phyloP scores from a whole-genome alignment of 169 alveolate species.

The Eimeria necatrix region DNA sequence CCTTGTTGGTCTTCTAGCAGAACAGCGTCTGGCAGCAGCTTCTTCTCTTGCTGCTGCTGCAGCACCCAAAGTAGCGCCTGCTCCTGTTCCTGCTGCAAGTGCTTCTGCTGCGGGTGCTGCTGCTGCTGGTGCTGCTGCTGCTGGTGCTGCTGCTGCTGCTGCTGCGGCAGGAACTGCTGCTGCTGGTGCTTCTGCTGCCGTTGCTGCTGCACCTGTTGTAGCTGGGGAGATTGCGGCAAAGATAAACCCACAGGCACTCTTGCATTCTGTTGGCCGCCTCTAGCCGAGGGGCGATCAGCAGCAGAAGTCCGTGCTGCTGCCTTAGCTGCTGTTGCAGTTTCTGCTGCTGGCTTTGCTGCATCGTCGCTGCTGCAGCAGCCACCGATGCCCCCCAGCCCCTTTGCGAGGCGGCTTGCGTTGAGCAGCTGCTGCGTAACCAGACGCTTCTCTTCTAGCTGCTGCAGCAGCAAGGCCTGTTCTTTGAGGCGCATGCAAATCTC shows the following conservation, averaged over 20 bases:
- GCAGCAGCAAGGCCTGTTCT: constrained; percentile 69
- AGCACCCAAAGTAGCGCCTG: not conserved
- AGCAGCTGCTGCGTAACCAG: constrained; percentile 53
- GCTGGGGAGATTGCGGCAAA: constrained; percentile 21
- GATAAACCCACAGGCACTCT: not conserved
- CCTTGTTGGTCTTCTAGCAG: not conserved
- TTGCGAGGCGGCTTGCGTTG: not conserved
- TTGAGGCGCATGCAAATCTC: constrained; percentile 53
- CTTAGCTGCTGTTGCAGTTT: not conserved
- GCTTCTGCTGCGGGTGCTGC: not conserved
- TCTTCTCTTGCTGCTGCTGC: constrained; percentile 13
- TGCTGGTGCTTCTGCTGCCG: constrained; percentile 21
- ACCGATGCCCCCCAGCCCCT: constrained; percentile 17
- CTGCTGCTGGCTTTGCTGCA: not conserved
- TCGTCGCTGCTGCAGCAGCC: constrained; percentile 29
- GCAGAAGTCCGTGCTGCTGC: not conserved
- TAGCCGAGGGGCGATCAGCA: not conserved
- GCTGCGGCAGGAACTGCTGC: constrained; percentile 43
- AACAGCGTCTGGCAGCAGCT: not conserved
- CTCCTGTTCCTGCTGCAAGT: constrained; percentile 2
- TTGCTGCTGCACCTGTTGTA: constrained; percentile 12
- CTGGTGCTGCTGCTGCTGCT: constrained; percentile 10
- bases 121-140: not conserved
- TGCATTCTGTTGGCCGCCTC: not conserved
- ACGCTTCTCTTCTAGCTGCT: constrained; percentile 67